Evolutionary conservation across 768 basidiomycete species (phyloP).

Genomic region (Megacollybia marginata): DNA sequence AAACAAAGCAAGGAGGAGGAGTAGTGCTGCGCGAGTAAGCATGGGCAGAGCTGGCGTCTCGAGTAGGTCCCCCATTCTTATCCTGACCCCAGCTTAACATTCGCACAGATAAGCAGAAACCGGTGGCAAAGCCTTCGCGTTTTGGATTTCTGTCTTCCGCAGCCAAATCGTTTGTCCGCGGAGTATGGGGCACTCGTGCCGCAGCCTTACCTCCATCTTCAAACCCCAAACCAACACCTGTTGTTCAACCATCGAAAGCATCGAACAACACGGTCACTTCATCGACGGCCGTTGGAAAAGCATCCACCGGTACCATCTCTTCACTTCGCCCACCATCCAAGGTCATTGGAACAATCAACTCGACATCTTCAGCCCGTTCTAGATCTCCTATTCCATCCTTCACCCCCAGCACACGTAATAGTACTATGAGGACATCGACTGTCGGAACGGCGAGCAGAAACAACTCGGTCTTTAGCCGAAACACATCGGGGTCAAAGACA

Average conservation of each 20-base stretch:
- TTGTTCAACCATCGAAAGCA: not conserved
- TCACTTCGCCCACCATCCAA: constrained; percentile 1
- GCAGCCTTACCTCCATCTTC: constrained; percentile 13
- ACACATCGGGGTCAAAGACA: not conserved
- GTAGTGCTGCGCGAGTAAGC: constrained; percentile 37
- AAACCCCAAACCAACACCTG: not conserved
- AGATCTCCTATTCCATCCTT: constrained; percentile 16
- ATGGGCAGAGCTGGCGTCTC: constrained; percentile 29
- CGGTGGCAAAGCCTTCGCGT: constrained; percentile 38
- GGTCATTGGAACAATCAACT: not conserved
- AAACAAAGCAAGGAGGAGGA: constrained; percentile 61
- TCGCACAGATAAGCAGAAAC: constrained; percentile 26
- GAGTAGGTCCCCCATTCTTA: constrained; percentile 17
- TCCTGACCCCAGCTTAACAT: constrained; percentile 22
- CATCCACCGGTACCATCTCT: too few species aligned
- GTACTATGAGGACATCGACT: constrained; percentile 5
- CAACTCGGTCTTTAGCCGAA: not conserved
- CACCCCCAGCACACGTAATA: constrained; percentile 4
- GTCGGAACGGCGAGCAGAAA: not conserved
- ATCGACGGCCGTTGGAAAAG: not conserved
- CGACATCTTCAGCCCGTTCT: constrained; percentile 10
- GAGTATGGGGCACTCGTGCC: constrained; percentile 61
- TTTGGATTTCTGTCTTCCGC: constrained; percentile 65
- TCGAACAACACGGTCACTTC: constrained; percentile 2
- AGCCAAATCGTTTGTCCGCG: constrained; percentile 65